These are phyloP conservation scores for Neonectria magnoliae DNA, from an alignment of 2,329 filamentous ascomycete species.

Conservation along the genomic window DNA sequence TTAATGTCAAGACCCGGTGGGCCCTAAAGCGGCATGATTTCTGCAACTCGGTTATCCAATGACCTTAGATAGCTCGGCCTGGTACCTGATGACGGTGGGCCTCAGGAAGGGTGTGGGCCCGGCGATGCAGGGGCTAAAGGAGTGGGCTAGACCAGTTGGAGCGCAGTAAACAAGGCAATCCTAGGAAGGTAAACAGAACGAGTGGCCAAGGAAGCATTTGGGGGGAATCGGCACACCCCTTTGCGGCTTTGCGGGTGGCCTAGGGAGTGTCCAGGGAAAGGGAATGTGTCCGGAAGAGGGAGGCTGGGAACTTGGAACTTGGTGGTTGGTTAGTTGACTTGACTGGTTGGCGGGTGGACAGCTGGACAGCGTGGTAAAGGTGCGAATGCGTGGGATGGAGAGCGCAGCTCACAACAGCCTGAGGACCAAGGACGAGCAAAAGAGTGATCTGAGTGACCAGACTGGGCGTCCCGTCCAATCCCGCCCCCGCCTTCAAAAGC, in stretches of 20 bases:
- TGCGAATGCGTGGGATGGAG: conserved; percentile 3
- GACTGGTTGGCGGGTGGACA: conserved; percentile 14
- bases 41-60: conserved; percentile 9
- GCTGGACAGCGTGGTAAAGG: conserved; percentile 10
- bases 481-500: conserved; percentile 53
- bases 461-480: conserved; percentile 40
- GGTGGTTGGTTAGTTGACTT: background rate
- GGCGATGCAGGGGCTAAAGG: conserved; percentile 22
- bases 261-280: background rate
- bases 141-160: conserved; percentile 25
- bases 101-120: conserved; percentile 22
- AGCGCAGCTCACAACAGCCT: conserved; percentile 13
- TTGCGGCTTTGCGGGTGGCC: background rate
- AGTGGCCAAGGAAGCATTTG: conserved; percentile 36
- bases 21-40: conserved; percentile 13
- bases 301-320: conserved; percentile 13
- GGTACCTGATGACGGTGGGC: conserved; percentile 21
- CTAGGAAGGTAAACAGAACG: conserved; percentile 40
- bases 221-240: conserved; percentile 40
- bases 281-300: conserved; percentile 10
- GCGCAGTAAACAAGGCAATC: conserved; percentile 38
- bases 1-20: background rate
- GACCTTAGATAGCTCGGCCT: conserved; percentile 13
- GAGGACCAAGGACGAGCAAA: conserved; percentile 19
- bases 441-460: background rate